Evolutionary conservation across 331 rosid species (phyloP), one percentile per base, ranked within the genome.

Genomic region (Arachis monticola): DNA sequence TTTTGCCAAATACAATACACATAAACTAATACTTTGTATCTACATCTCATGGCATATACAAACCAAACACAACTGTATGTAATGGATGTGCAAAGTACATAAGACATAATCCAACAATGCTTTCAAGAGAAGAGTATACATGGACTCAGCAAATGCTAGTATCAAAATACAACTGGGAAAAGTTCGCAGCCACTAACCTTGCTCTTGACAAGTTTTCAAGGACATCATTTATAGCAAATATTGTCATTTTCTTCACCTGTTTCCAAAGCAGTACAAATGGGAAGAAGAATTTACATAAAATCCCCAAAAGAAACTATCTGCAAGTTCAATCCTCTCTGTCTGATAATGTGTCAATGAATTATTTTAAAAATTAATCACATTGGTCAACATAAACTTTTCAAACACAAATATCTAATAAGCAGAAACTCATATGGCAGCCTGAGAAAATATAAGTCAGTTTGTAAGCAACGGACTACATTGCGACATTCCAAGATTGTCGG

Each of bases 231-330:
- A 83, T 47, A 27, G 88, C 88, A 79, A 83, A 62, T 66, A 88
- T 5, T 41, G 72, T 67, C 89, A 88, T 87, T 79, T 87, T 88
- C 79, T 87, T 91, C 64, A 88, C 94, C 93, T 91, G 85, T 69
- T 73, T 59, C 77, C 70, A 70, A 35, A 51, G 12, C 7, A 73
- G 60, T 56, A 72, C 44, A 6, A 45, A 63, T 58, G 60, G 60
- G 27, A 10, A 0, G 45, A 17, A 31, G 12, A 3, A 48, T 48
- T 51, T 45, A 45, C 48, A 45, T 45, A 45, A n/a, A 51, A 51
- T 9, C n/a, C 53, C 53, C 9, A 9, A 8, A 8, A 48, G 3
- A 9, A 48, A 48, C 53, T 48, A 48, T 48, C 1, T 4, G 57
- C 57, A 11, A 11, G 22, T 51, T 51, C 57, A 11, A 14, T n/a